These are phyloP conservation scores for Thielaviopsis punctulata DNA, from an alignment of 2,329 filamentous ascomycete genomes.

Conservation along the genomic window DNA sequence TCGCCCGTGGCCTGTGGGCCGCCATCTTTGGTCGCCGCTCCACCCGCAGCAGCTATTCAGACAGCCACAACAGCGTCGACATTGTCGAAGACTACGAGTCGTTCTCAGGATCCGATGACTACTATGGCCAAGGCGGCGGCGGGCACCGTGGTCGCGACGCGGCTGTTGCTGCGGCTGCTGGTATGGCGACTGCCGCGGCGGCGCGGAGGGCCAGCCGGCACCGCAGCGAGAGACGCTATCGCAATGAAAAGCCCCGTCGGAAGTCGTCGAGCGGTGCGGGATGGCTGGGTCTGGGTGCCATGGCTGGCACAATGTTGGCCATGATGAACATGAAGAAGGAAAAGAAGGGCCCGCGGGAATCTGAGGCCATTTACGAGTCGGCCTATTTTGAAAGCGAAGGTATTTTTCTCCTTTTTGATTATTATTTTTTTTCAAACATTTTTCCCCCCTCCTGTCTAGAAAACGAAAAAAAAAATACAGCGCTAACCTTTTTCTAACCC, in stretches of 20 bases:
- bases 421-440: background rate
- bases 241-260: slow-evolving; percentile 29
- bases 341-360: slow-evolving; percentile 21
- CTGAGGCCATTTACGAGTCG: slow-evolving; percentile 4
- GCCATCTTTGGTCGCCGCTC: slow-evolving; percentile 35
- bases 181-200: background rate
- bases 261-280: slow-evolving; percentile 30
- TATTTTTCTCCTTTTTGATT: slow-evolving; percentile 4
- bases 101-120: slow-evolving; percentile 22
- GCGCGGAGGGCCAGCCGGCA: background rate
- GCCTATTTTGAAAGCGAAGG: slow-evolving; percentile 4
- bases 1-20: slow-evolving; percentile 44
- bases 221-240: slow-evolving; percentile 8
- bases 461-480: too few species aligned
- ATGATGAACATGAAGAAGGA: slow-evolving; percentile 38
- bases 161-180: slow-evolving; percentile 7
- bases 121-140: background rate
- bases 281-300: slow-evolving; percentile 36
- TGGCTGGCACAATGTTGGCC: slow-evolving; percentile 32
- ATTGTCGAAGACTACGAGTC: slow-evolving; percentile 30
- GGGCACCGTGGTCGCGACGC: slow-evolving; percentile 18
- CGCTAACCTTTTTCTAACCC: slow-evolving; percentile 14
- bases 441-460: background rate
- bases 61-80: slow-evolving; percentile 29
- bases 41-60: background rate